phyloP scores from a whole-genome alignment of 768 basidiomycete genomes.

The Suillus clintonianus region DNA sequence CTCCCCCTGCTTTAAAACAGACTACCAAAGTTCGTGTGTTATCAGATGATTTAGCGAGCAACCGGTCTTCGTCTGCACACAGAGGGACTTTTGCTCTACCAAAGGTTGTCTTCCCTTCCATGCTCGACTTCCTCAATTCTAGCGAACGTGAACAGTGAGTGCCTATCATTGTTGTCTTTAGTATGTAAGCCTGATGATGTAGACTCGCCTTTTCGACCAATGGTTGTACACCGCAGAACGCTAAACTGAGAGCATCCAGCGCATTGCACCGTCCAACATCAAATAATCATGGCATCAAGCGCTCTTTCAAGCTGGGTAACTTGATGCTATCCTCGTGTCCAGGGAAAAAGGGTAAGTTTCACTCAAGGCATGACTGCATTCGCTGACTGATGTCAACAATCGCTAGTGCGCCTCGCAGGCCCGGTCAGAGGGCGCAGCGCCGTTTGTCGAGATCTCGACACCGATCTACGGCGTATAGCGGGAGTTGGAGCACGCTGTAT shows the following conservation, averaged over 20 bases:
- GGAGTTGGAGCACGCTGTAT: constrained; percentile 76
- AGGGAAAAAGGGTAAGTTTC: constrained; percentile 78
- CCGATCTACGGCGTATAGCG: constrained; percentile 76
- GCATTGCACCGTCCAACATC: constrained; percentile 8
- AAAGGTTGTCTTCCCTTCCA: constrained; percentile 10
- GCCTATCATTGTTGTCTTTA: neutral
- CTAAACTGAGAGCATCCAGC: constrained; percentile 14
- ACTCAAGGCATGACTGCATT: neutral
- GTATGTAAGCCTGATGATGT: neutral
- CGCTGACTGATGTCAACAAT: neutral
- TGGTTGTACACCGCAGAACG: neutral
- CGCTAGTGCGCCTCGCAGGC: constrained; percentile 67
- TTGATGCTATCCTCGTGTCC: constrained; percentile 89
- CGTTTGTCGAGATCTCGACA: constrained; percentile 80
- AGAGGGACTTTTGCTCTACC: constrained; percentile 6
- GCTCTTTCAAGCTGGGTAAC: constrained; percentile 66
- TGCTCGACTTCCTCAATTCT: constrained; percentile 9
- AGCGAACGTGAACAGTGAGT: constrained; percentile 4
- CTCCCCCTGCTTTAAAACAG: neutral
- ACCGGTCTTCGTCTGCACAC: neutral
- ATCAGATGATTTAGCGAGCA: neutral
- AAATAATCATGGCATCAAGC: constrained; percentile 10
- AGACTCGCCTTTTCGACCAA: neutral
- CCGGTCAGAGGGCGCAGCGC: constrained; percentile 77
- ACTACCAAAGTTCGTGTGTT: neutral